Evolutionary conservation across 2,329 filamentous ascomycete genomes (phyloP).

Genomic region (Aspergillus fumigatiaffinis): DNA sequence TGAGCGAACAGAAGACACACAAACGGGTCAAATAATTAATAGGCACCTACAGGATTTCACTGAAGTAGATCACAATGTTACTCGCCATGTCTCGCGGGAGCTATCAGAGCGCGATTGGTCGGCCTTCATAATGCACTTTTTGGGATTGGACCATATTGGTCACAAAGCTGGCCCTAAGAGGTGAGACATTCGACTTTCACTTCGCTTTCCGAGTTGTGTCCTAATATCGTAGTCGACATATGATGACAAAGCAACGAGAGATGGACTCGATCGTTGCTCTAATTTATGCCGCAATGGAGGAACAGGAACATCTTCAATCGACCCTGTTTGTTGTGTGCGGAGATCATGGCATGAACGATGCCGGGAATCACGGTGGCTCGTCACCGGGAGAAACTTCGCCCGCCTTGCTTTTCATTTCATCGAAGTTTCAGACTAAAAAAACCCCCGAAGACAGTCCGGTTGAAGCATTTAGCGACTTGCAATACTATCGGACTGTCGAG

Average conservation of each 20-base stretch:
- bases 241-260: constrained; percentile 87
- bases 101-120: constrained; percentile 79
- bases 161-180: constrained; percentile 89
- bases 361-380: constrained; percentile 92
- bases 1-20: background rate
- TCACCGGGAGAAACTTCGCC: constrained; percentile 91
- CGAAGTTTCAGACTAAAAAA: constrained; percentile 64
- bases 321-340: constrained; percentile 83
- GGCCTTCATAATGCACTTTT: constrained; percentile 89
- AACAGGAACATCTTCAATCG: constrained; percentile 65
- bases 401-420: constrained; percentile 85
- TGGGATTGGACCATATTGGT: constrained; percentile 94
- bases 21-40: constrained; percentile 11
- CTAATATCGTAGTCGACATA: constrained; percentile 63
- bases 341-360: constrained; percentile 99
- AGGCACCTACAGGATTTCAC: constrained; percentile 71
- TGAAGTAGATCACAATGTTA: constrained; percentile 97
- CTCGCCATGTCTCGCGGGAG: constrained; percentile 77
- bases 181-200: constrained; percentile 39
- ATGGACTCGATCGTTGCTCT: constrained; percentile 80
- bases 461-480: constrained; percentile 64
- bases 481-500: constrained; percentile 80
- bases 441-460: constrained; percentile 50
- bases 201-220: background rate
- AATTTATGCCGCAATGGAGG: constrained; percentile 73